Conservation (phyloP, 768 basidiomycete genomes). For the Clathrus columnatus region DNA sequence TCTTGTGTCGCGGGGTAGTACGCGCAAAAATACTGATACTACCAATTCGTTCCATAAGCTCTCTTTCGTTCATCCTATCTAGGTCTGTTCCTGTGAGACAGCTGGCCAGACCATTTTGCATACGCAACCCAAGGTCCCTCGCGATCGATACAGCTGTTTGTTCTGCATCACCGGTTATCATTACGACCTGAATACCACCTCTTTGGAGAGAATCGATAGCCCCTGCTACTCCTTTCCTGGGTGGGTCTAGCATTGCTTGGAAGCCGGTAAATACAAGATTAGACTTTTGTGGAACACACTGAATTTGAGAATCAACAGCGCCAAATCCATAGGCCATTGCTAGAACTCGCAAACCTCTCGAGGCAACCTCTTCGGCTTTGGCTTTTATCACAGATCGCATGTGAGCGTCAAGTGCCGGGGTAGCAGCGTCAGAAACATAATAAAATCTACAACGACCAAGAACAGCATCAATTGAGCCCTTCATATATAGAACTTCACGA, state of each 20-base stretch:
- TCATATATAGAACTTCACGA: conserved; percentile 81
- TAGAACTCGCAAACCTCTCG: conserved; percentile 75
- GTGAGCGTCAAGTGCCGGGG: conserved; percentile 63
- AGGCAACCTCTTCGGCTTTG: conserved; percentile 64
- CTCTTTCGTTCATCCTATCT: conserved; percentile 72
- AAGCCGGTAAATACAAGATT: conserved; percentile 87
- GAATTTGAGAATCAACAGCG: conserved; percentile 33
- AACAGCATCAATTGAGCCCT: conserved; percentile 85
- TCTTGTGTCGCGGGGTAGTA: conserved; percentile 95
- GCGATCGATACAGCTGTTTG: conserved; percentile 87
- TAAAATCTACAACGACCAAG: conserved; percentile 83
- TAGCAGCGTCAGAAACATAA: conserved; percentile 84
- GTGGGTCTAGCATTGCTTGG: conserved; percentile 93
- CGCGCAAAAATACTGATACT: conserved; percentile 84
- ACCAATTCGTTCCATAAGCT: conserved; percentile 76
- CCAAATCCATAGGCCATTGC: conserved; percentile 88
- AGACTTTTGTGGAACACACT: conserved; percentile 19
- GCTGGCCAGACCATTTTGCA: conserved; percentile 34
- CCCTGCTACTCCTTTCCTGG: conserved; percentile 86
- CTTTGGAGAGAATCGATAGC: conserved; percentile 72
- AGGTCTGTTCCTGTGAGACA: conserved; percentile 76
- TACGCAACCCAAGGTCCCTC: conserved; percentile 69
- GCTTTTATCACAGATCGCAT: conserved; percentile 59
- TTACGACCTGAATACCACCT: conserved; percentile 91
- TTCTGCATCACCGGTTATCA: conserved; percentile 97